Percentiles rank a stretch among this genome's conserved stretches.
phyloP scores from a whole-genome alignment of 257 asterid genomes.

The Prunella vulgaris region DNA sequence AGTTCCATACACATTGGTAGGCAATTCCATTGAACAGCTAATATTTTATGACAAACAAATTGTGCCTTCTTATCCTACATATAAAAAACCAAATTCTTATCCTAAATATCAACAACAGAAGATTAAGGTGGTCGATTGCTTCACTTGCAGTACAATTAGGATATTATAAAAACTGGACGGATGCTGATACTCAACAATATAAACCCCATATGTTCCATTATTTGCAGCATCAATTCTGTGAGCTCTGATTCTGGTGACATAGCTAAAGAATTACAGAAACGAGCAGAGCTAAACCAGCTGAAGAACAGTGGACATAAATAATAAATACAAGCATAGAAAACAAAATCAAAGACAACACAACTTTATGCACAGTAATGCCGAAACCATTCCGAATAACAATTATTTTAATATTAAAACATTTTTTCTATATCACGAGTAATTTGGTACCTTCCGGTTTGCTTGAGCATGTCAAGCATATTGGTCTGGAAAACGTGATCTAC shows the following conservation, averaged over 20 bases:
- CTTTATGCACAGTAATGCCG: not conserved
- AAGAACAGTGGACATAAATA: not conserved
- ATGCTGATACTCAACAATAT: not conserved
- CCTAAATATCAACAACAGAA: not conserved
- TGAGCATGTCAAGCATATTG: constrained; percentile 90
- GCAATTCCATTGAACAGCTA: not conserved
- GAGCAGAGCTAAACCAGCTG: not conserved
- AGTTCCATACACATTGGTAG: not conserved
- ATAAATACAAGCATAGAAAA: not conserved
- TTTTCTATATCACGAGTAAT: not conserved
- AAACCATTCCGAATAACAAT: not conserved
- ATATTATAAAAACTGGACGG: not conserved
- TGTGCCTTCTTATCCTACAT: not conserved
- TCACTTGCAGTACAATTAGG: not conserved
- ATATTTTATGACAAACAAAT: not conserved
- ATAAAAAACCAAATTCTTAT: too few species aligned
- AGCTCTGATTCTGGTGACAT: not conserved
- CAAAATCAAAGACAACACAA: not conserved
- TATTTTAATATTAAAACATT: not conserved
- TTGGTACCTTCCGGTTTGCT: constrained; percentile 80
- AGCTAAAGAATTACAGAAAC: not conserved
- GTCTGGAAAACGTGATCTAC: constrained; percentile 88
- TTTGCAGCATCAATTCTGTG: not conserved
- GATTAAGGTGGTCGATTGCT: not conserved
- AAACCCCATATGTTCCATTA: not conserved